Percentiles rank a stretch among this genome's conserved stretches.
These are phyloP conservation scores for Arachis monticola DNA, from an alignment of 331 rosid genomes.

Conservation along the genomic window DNA sequence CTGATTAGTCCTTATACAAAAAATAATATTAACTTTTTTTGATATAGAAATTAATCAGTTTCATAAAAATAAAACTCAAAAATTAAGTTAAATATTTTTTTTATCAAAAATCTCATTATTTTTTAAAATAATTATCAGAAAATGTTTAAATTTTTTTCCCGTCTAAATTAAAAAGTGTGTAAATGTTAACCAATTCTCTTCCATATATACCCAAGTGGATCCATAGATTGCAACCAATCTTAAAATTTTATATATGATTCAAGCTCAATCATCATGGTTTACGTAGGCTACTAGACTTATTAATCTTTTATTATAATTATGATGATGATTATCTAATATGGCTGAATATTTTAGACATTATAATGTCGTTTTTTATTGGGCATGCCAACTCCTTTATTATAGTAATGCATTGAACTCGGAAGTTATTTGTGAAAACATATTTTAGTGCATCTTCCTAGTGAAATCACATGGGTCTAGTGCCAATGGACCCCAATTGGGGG, in stretches of 20 bases:
- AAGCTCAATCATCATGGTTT: constrained; percentile 37
- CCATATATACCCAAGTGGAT: neutral
- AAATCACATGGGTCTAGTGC: constrained; percentile 61
- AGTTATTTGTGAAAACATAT: neutral
- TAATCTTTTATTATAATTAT: neutral
- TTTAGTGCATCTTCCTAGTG: constrained; percentile 32
- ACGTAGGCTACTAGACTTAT: constrained; percentile 1
- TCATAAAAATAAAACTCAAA: too few species aligned
- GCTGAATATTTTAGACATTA: constrained; percentile 28
- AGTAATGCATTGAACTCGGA: constrained; percentile 31
- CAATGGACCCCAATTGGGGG: constrained; percentile 39
- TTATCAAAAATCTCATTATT: too few species aligned
- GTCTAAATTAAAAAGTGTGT: too few species aligned
- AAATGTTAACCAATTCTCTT: neutral
- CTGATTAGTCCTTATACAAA: too few species aligned
- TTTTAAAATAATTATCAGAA: too few species aligned
- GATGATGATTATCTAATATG: neutral
- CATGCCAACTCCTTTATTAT: constrained; percentile 32
- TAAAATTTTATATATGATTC: neutral
- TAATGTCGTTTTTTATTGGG: constrained; percentile 7
- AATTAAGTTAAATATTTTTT: too few species aligned
- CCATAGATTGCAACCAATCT: constrained; percentile 1
- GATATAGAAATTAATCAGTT: too few species aligned
- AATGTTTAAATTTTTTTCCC: too few species aligned
- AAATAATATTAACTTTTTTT: too few species aligned